These are phyloP conservation scores for Bertia moriformis DNA, from an alignment of 2,329 filamentous ascomycete species.

Conservation along the genomic window DNA sequence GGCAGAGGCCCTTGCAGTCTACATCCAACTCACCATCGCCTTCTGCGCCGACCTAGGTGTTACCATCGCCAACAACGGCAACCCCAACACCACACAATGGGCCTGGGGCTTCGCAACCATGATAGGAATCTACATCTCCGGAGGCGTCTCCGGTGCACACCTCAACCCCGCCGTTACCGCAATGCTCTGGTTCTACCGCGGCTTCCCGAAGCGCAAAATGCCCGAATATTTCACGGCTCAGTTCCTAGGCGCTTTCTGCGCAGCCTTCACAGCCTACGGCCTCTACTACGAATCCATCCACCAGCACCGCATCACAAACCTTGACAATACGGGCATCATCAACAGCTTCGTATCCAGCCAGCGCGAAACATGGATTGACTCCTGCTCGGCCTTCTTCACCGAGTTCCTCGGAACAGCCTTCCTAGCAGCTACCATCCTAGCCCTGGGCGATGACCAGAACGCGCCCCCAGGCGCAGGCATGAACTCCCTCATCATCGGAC, in stretches of 20 bases:
- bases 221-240: constrained; percentile 33
- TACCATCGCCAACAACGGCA: constrained; percentile 19
- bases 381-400: constrained; percentile 25
- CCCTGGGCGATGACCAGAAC: constrained; percentile 27
- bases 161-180: constrained; percentile 26
- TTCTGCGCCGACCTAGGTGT: constrained; percentile 32
- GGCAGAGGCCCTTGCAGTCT: constrained; percentile 33
- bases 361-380: constrained; percentile 19
- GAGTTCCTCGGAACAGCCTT: constrained; percentile 27
- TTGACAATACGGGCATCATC: constrained; percentile 13
- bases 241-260: constrained; percentile 33
- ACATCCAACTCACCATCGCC: constrained; percentile 21
- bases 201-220: constrained; percentile 34
- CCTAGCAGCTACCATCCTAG: constrained; percentile 23
- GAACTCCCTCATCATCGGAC: constrained; percentile 31
- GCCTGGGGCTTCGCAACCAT: constrained; percentile 40
- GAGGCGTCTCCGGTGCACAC: constrained; percentile 29
- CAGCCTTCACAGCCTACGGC: constrained; percentile 27
- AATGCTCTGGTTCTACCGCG: constrained; percentile 30
- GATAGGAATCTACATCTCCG: constrained; percentile 29
- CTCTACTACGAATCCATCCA: constrained; percentile 21
- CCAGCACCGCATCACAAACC: constrained; percentile 7
- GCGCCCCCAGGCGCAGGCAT: constrained; percentile 31
- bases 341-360: constrained; percentile 27
- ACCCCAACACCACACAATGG: constrained; percentile 25